Base-by-base conservation (phyloP, 1,139 yeast species). In the Ogataea hybrid region DNA sequence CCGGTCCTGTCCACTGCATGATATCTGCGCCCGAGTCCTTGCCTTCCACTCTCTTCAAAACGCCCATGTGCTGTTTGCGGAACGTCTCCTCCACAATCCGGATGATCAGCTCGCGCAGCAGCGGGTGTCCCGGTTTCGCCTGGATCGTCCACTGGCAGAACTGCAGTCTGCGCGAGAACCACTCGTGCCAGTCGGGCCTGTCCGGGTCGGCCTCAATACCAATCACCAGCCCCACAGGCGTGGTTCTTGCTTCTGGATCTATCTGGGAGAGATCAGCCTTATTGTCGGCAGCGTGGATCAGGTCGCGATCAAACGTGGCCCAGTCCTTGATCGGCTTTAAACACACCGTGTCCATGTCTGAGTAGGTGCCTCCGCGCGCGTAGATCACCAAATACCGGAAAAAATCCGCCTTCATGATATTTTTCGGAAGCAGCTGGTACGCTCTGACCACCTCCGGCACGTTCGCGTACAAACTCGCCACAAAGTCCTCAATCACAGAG, bases 1-100 rank as follows among this genome's bases (percentile, higher is more conserved):
- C 92, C 1, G 92, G 88, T 2, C 94, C 94, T 0, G 94, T 84
- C 92, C 92, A 84, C 53, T 77, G 71, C 87, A 84, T 81, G 25
- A 84, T 75, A 58, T 77, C 82, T 9, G 79, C 80, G 3, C 81
- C 62, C 62, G 35, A 17, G 53, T 71, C 77, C 46, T 81, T 79
- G 15, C 83, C 64, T 45, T 68, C 69, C 9, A 68, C 56, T 12
- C 39, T 46, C 0, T 48, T 46, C 37, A 61, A 38, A 3, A 25
- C 35, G 4, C 60, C 59, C 40, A 45, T 37, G 12, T 35, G 10
- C 35, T 51, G 67, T 49, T 74, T 74, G 15, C 71, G 57, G 46
- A 81, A 63, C 0, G 94, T 82, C 33, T 70, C 62, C 42, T 81
- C 82, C 0, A 87, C 77, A 34, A 84, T 80, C 44, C 73, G 70